Evolutionary conservation across 306 rosid species (phyloP).

Genomic region (Fagus sylvatica): DNA sequence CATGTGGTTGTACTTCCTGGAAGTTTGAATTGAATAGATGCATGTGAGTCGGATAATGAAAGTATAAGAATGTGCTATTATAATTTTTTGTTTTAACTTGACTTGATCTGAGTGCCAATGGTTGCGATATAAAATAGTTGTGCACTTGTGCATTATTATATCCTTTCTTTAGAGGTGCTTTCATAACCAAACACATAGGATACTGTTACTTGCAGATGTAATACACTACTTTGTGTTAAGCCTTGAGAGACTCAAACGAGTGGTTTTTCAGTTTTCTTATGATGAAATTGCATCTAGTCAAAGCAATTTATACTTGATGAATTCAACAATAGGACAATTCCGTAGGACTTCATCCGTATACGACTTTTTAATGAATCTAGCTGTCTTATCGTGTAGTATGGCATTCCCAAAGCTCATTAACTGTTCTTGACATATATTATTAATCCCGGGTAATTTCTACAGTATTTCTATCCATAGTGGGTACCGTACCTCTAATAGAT

Average conservation of each 20-base stretch:
- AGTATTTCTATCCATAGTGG: no score
- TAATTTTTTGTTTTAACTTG: conserved; percentile 2
- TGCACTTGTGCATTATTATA: not conserved
- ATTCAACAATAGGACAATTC: conserved; percentile 33
- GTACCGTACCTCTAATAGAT: no score
- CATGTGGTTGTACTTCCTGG: conserved; percentile 29
- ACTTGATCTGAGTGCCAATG: conserved; percentile 22
- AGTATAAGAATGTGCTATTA: conserved; percentile 1
- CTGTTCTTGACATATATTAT: no score
- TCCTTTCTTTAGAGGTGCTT: conserved; percentile 22
- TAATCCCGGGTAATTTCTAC: no score
- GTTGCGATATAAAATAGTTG: conserved; percentile 17
- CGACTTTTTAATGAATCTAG: not conserved
- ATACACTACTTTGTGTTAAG: conserved; percentile 7
- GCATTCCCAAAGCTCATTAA: no score
- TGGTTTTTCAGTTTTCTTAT: not conserved
- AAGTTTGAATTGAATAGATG: conserved; percentile 31
- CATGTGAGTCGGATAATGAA: conserved; percentile 34
- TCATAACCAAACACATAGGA: conserved; percentile 1
- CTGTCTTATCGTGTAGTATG: no score
- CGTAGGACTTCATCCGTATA: conserved; percentile 26
- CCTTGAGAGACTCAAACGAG: not conserved
- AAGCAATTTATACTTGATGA: conserved; percentile 11
- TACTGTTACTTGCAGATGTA: conserved; percentile 21
- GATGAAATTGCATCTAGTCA: conserved; percentile 20